These are phyloP conservation scores for Cucurbitaria berberidis DNA, from an alignment of 2,329 filamentous ascomycete species.

Conservation along the genomic window DNA sequence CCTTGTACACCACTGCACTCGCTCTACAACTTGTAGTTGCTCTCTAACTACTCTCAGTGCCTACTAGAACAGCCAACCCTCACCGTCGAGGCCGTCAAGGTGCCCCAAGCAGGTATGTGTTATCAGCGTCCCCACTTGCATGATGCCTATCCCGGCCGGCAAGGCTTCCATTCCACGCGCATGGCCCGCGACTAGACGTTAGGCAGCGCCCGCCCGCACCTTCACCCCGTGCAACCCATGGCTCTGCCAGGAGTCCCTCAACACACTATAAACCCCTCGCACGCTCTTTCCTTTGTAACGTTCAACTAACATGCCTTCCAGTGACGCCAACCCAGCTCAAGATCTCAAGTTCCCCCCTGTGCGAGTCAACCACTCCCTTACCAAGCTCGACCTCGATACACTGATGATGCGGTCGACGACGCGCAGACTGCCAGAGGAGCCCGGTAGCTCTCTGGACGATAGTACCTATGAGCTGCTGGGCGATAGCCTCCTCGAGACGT, in stretches of 20 bases:
- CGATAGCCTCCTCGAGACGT: conserved; percentile 38
- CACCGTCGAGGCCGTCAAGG: no score
- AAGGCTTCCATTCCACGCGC: conserved; percentile 27
- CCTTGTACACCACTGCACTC: conserved; percentile 10
- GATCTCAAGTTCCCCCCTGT: conserved; percentile 42
- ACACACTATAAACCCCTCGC: conserved; percentile 6
- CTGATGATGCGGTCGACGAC: conserved; percentile 46
- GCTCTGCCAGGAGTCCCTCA: conserved; percentile 11
- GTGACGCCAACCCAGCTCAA: conserved; percentile 32
- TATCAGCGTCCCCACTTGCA: conserved; percentile 19
- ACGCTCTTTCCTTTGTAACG: conserved; percentile 14
- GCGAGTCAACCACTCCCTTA: conserved; percentile 39
- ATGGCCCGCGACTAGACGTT: conserved; percentile 24
- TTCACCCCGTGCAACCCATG: conserved; percentile 19
- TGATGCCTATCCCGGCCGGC: conserved; percentile 13
- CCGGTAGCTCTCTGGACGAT: conserved; percentile 41
- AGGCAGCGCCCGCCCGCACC: conserved; percentile 31
- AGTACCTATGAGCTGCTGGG: conserved; percentile 46
- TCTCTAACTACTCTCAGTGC: no score
- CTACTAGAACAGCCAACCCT: no score
- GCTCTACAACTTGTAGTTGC: not conserved
- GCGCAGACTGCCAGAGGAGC: conserved; percentile 32
- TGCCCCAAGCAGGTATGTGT: conserved; percentile 7
- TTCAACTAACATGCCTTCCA: conserved; percentile 40
- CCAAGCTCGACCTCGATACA: conserved; percentile 40